Base-by-base conservation (phyloP, 805 yeast genomes). In the Ogataea nonfermentans region DNA sequence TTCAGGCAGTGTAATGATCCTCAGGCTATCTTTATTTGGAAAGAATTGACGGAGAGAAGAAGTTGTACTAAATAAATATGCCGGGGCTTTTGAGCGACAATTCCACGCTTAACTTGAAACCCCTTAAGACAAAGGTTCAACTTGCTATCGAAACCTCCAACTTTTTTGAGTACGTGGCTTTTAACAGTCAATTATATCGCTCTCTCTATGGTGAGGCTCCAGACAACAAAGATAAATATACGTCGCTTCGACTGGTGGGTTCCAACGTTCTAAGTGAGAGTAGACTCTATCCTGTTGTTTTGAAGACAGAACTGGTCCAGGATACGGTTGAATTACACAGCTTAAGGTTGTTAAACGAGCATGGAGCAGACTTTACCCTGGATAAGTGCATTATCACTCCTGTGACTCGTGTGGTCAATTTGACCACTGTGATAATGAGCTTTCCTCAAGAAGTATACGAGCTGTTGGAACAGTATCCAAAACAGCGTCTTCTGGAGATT, bases 361-460 rank as follows among this genome's bases (percentile, higher is more conserved):
- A 62, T 35, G 66, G 65, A 2, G 54, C 59, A 15, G 61, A 66
- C 30, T 63, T 76, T 51, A 75, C 79, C 0, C 47, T 76, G 16
- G 67, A 65, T 22, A 48, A 55, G 3, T 67, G 73, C 20, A 47
- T 65, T 4, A 49, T 74, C 6, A 66, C 58, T 29, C 57, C 68
- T 2, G 56, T 74, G 3, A 24, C 32, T 6, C 57, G 53, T 14
- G 19, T 49, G 4, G 39, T 51, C 1, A 48, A 52, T 6, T 65
- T 81, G 17, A 64, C 67, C 0, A 55, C 53, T 4, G 51, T 58
- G 9, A 63, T 80, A 9, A 47, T 73, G 3, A 62, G 67, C 5
- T 65, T 75, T 6, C 77, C 76, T 4, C 62, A 65, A 1, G 68
- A 70, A 9, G 70, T 75, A 6, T 84, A 80, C 17, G 53, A 55